Evolutionary conservation across 306 rosid genomes (phyloP), one percentile per base, ranked within the genome.

Genomic region (Rubus idaeus): DNA sequence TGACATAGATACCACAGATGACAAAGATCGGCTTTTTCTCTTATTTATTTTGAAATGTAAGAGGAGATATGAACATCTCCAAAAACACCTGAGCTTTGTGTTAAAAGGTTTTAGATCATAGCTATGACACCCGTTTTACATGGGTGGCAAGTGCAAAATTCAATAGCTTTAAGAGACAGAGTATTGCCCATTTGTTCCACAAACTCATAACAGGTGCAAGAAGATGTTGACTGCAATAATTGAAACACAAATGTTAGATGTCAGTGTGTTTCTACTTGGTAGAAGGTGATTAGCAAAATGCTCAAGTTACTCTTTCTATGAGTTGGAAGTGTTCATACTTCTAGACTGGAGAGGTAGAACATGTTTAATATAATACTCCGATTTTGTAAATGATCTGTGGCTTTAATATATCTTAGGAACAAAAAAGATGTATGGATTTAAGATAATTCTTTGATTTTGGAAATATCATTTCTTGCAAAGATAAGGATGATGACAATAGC

Each of bases 381-480:
- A 13, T 42, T 41, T 42, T 44, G 35, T 42, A 67, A 41, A 41
- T 67, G 51, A 42, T 20, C 50, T 9, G 50, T 67, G 51, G 69
- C 78, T 16, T 74, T 61, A 61, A 30, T 30, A 30, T 30, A 30
- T 30, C 35, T 30, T 30, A 30, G 1, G 35, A 30, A 30, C 35
- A 30, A 30, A 30, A 30, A 30, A 10, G 57, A 60, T 9, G 26
- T 6, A 10, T 42, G 20, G 47, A 30, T 61, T 74, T 60, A 46
- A 47, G 40, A 75, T 30, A 26, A 58, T 45, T 74, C 55, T 58
- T 35, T 5, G 46, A 74, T 26, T 74, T 74, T 45, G 56, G 56
- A 45, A 21, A 75, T 61, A 30, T 61, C 60, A 74, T 61, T 47
- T 61, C 70, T 70, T 75, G 47, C 78, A 61, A 26, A 35, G 60